Evolutionary conservation across 176 grass and related monocot genomes (phyloP), one percentile per base, ranked within the genome.

Genomic region (Oryza meyeriana): DNA sequence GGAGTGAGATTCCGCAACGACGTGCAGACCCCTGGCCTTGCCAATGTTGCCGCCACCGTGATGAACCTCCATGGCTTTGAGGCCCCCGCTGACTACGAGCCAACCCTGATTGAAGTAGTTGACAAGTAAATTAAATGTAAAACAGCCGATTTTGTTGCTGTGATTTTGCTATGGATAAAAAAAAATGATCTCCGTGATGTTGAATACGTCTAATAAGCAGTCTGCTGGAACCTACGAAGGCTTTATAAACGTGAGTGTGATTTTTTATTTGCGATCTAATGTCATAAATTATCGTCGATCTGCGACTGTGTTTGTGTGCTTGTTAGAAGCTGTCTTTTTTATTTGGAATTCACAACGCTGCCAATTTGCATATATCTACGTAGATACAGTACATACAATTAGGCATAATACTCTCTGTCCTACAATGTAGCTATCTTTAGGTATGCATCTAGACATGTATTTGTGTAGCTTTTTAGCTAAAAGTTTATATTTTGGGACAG

Each of bases 51-150:
- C 0, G 91, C 96, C 28, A 94, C 96, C 6, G 93, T 99, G 12
- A 99, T 99, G 91, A 99, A 99, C 77, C 85, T 99, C 38, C 96
- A 99, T 27, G 96, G 96, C 65, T 94, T 95, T 62, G 83, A 77
- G 80, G 93, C 93, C 20, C 96, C 96, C 71, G 80, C 44, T 63
- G 96, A 99, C 61, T 99, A 99, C 0, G 89, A 99, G 87, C 34
- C 93, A 62, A 98, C 92, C 18, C 90, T 95, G 36, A 86, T 95
- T 66, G 93, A 98, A 88, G 89, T 98, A 12, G 85, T 78, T 50
- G 89, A 85, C 82, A 91, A 92, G 16, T 88, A 71, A 83, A 30
- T 33, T 88, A 70, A 83, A 30, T 41, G 10, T 20, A 30, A 48
- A 77, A 80, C 74, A 25, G 34, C 36, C 10, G 40, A 72, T 84